phyloP scores from a whole-genome alignment of 768 basidiomycete genomes.

The Boletellus ananas region DNA sequence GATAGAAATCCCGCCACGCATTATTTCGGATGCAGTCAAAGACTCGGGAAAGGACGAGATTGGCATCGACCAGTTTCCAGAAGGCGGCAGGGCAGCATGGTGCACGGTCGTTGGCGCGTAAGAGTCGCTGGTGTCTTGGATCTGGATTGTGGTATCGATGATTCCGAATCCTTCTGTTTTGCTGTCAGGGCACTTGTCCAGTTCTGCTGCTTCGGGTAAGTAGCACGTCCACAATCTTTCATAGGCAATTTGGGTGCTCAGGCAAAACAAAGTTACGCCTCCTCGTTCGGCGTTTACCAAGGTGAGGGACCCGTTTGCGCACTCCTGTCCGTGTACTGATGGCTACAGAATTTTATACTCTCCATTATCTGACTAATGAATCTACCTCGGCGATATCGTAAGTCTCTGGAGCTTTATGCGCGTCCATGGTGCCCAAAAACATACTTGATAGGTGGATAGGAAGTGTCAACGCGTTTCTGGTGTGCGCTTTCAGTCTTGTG shows the following conservation, averaged over 20 bases:
- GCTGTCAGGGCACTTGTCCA: too few relatives aligned
- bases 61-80: constrained; percentile 18
- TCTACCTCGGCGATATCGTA: constrained; percentile 37
- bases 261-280: constrained; percentile 26
- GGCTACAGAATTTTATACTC: constrained; percentile 36
- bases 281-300: constrained; percentile 43
- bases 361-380: constrained; percentile 32
- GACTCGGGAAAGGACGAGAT: background rate
- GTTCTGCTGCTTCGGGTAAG: constrained; percentile 35
- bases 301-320: constrained; percentile 11
- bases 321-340: background rate
- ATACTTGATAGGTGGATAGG: constrained; percentile 39
- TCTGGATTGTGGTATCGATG: background rate
- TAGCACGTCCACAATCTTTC: background rate
- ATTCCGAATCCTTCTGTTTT: background rate
- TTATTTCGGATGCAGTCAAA: constrained; percentile 1
- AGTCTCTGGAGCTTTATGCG: constrained; percentile 7
- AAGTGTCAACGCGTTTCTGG: constrained; percentile 42
- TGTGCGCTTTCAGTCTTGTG: constrained; percentile 36
- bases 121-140: background rate
- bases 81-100: constrained; percentile 29
- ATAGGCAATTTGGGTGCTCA: background rate
- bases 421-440: background rate
- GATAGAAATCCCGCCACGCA: background rate
- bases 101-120: constrained; percentile 22